These are phyloP conservation scores for Cystobasidium tubakii DNA, from an alignment of 768 basidiomycete genomes.

Conservation along the genomic window DNA sequence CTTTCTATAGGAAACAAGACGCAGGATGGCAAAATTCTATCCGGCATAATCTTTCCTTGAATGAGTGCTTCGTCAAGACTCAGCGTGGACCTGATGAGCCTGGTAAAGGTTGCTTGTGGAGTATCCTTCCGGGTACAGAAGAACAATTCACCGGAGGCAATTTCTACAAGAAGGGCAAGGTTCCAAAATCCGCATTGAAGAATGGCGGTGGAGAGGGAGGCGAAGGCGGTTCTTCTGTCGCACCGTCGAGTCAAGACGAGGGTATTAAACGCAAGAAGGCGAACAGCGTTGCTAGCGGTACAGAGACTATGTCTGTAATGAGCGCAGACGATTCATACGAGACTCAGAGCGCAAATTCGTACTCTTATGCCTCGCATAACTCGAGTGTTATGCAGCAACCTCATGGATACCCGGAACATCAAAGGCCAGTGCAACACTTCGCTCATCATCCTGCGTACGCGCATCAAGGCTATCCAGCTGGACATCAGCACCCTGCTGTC, in stretches of 20 bases:
- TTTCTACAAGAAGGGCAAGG: slow-evolving; percentile 38
- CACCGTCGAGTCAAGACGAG: not conserved
- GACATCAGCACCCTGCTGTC: not conserved
- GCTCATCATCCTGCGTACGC: not conserved
- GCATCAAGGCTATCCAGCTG: slow-evolving; percentile 9
- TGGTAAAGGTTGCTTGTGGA: slow-evolving; percentile 79
- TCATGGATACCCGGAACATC: not conserved
- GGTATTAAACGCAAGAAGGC: slow-evolving; percentile 10
- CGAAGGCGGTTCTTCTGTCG: not conserved
- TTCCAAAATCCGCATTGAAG: slow-evolving; percentile 18
- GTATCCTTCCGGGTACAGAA: slow-evolving; percentile 73
- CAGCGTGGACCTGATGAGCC: slow-evolving; percentile 57
- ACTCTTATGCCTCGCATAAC: not conserved
- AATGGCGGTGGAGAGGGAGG: not conserved
- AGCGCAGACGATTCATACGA: slow-evolving; percentile 30
- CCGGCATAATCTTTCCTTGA: slow-evolving; percentile 90
- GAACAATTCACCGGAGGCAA: slow-evolving; percentile 66
- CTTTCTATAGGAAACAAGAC: slow-evolving; percentile 85
- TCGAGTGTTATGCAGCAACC: slow-evolving; percentile 14
- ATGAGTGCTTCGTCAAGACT: slow-evolving; percentile 79
- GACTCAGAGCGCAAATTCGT: slow-evolving; percentile 15
- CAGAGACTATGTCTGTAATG: slow-evolving; percentile 14
- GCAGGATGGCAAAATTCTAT: slow-evolving; percentile 97
- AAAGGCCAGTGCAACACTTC: not conserved
- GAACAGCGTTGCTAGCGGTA: slow-evolving; percentile 11